A percentile compares a stretch with the other conserved stretches of the same genome.
phyloP scores from a whole-genome alignment of 768 basidiomycete species.

The Mrakia hoshinonis region DNA sequence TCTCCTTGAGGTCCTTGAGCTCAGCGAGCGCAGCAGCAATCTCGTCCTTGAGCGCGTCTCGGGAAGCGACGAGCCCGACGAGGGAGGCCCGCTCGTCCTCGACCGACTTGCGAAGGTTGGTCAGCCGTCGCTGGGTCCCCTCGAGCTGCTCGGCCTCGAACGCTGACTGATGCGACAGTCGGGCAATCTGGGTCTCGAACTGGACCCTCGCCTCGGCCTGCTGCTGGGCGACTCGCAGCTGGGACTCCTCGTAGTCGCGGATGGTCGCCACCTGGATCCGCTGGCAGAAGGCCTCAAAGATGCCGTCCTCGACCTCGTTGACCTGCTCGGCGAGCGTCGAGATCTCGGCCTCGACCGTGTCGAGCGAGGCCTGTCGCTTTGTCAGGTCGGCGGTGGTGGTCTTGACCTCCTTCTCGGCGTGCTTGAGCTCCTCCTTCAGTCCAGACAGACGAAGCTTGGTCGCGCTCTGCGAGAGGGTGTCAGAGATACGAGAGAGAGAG shows the following conservation, averaged over 20 bases:
- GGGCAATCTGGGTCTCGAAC: conserved; percentile 75
- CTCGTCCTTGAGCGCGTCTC: conserved; percentile 35
- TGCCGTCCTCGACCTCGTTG: conserved; percentile 66
- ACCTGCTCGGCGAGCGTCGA: conserved; percentile 52
- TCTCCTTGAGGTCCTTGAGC: conserved; percentile 45
- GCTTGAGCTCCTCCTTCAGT: conserved; percentile 73
- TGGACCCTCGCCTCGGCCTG: conserved; percentile 74
- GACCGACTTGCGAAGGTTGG: conserved; percentile 50
- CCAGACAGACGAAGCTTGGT: conserved; percentile 67
- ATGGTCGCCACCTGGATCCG: conserved; percentile 72
- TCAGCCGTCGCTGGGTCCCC: conserved; percentile 55
- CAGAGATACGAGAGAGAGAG: not conserved
- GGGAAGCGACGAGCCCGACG: conserved; percentile 50
- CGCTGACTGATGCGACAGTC: conserved; percentile 76
- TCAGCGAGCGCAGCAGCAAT: conserved; percentile 24
- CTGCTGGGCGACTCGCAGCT: conserved; percentile 77
- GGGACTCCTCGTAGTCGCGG: conserved; percentile 86
- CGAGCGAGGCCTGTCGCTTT: conserved; percentile 39
- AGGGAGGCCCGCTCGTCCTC: conserved; percentile 52
- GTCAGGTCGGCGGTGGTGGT: conserved; percentile 7
- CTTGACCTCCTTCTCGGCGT: conserved; percentile 62
- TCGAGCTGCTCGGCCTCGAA: conserved; percentile 74
- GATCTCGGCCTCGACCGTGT: conserved; percentile 51
- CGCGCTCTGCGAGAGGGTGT: conserved; percentile 55
- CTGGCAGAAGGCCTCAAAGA: conserved; percentile 69